phyloP scores from a whole-genome alignment of 2,329 filamentous ascomycete genomes.

The Cryoendolithus antarcticus region DNA sequence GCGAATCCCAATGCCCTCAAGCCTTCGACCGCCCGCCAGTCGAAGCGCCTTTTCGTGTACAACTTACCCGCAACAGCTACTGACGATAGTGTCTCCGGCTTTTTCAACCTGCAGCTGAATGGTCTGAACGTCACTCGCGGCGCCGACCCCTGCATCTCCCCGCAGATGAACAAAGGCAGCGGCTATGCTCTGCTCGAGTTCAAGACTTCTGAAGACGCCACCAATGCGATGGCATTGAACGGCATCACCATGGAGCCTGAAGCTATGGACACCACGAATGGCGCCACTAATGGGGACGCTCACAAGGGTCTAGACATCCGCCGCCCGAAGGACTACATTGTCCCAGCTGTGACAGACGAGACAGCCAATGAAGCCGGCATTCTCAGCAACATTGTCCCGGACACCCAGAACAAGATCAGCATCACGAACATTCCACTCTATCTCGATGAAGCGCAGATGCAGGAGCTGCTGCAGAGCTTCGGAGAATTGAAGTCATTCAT shows the following conservation, averaged over 20 bases:
- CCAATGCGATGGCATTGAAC: constrained; percentile 78
- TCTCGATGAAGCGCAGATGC: constrained; percentile 81
- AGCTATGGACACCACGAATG: constrained; percentile 36
- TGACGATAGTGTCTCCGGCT: constrained; percentile 64
- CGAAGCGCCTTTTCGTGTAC: constrained; percentile 80
- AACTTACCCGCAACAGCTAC: constrained; percentile 64
- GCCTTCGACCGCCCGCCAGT: constrained; percentile 83
- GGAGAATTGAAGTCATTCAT: constrained; percentile 88
- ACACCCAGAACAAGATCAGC: constrained; percentile 91
- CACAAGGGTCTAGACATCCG: constrained; percentile 57
- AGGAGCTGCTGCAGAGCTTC: constrained; percentile 79
- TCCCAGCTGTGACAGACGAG: constrained; percentile 65
- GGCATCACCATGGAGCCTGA: constrained; percentile 75
- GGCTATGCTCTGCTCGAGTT: constrained; percentile 86
- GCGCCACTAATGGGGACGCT: constrained; percentile 39
- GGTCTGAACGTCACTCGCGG: constrained; percentile 84
- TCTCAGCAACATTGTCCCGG: constrained; percentile 68
- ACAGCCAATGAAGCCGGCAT: constrained; percentile 62
- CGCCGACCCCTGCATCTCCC: constrained; percentile 71
- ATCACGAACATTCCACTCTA: constrained; percentile 81
- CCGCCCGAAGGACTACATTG: constrained; percentile 93
- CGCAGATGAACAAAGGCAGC: constrained; percentile 66
- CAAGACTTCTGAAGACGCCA: constrained; percentile 74
- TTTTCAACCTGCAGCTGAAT: constrained; percentile 95
- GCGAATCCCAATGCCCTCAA: constrained; percentile 68